These are phyloP conservation scores for Talaromyces nanjingensis DNA, from an alignment of 495 filamentous ascomycete genomes.

Conservation along the genomic window DNA sequence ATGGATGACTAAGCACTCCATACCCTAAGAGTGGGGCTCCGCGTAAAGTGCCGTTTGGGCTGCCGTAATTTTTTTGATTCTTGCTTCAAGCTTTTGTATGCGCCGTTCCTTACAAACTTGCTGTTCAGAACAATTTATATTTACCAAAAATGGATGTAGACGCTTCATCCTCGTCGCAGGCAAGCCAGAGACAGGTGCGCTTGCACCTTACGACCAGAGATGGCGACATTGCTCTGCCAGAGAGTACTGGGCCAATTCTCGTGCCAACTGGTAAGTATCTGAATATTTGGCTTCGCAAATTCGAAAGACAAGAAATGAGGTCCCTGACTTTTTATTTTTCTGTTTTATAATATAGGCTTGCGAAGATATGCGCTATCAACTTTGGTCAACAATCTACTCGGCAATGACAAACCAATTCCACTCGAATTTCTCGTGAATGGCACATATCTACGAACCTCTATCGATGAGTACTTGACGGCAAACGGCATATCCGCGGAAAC, in stretches of 20 bases:
- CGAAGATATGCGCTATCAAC: conserved; percentile 87
- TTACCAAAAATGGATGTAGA: conserved; percentile 7
- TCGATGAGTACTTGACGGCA: conserved; percentile 79
- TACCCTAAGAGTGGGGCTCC: not conserved
- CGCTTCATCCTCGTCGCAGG: conserved; percentile 19
- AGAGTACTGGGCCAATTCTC: conserved; percentile 55
- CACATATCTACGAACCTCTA: conserved; percentile 75
- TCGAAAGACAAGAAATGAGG: not conserved
- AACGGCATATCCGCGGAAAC: conserved; percentile 86
- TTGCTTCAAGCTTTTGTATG: conserved; percentile 17
- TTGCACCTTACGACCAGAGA: conserved; percentile 54
- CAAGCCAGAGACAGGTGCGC: conserved; percentile 47
- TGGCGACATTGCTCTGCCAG: conserved; percentile 52
- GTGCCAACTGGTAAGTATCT: conserved; percentile 53
- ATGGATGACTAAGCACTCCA: not conserved
- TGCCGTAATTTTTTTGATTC: conserved; percentile 40
- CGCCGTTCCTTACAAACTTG: not conserved
- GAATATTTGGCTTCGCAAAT: conserved; percentile 9
- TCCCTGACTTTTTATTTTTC: not conserved
- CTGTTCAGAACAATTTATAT: not conserved
- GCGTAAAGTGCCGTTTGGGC: conserved; percentile 18
- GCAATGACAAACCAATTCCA: conserved; percentile 70
- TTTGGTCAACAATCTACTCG: conserved; percentile 86
- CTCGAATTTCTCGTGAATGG: conserved; percentile 96
- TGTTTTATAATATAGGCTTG: conserved; percentile 45